A percentile compares a stretch with the other conserved stretches of the same genome.
phyloP scores from a whole-genome alignment of 176 grass and related monocot genomes.

The Carex myosuroides region DNA sequence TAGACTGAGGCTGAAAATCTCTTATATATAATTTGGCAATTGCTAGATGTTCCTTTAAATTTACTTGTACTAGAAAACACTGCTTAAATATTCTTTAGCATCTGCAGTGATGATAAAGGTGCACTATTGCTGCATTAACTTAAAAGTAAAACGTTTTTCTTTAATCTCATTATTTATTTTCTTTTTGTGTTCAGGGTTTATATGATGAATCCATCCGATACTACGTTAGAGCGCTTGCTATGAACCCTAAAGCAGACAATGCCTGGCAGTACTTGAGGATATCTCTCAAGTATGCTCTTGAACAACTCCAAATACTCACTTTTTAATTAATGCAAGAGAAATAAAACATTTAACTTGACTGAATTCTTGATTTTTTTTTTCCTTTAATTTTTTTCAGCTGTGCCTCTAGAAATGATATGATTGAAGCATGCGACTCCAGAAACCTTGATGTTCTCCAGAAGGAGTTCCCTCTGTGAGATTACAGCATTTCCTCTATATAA shows the following conservation, averaged over 20 bases:
- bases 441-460: conserved; percentile 94
- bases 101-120: not conserved
- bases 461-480: conserved; percentile 75
- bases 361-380: not conserved
- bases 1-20: not conserved
- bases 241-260: conserved; percentile 97
- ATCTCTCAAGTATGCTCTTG: conserved; percentile 54
- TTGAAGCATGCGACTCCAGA: conserved; percentile 77
- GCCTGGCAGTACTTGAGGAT: conserved; percentile 88
- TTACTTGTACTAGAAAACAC: not conserved
- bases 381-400: conserved; percentile 36
- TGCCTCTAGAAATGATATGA: conserved; percentile 75
- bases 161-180: conserved; percentile 18
- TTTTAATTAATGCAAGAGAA: conserved; percentile 11
- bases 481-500: not conserved
- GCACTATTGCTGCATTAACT: not conserved
- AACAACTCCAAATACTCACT: conserved; percentile 2
- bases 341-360: conserved; percentile 4
- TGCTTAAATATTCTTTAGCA: conserved; percentile 1
- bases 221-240: conserved; percentile 85
- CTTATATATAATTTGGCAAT: not conserved
- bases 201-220: conserved; percentile 88
- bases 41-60: not conserved
- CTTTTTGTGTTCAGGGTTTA: conserved; percentile 49
- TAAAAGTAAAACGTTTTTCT: not conserved